These are phyloP conservation scores for Eucalyptus decipiens DNA, from an alignment of 345 rosid species.

Conservation along the genomic window DNA sequence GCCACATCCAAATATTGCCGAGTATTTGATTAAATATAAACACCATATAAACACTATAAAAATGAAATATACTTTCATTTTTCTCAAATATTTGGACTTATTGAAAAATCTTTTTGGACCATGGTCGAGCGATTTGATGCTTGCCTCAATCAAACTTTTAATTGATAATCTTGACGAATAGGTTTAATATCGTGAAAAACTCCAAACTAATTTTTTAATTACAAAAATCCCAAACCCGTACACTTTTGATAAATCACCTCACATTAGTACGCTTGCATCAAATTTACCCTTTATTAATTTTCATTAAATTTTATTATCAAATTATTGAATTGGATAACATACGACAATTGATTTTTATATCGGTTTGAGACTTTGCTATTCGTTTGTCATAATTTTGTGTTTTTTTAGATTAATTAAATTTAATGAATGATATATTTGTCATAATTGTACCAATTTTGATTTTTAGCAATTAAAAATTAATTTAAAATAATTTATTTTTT, in stretches of 20 bases:
- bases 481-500: too few relatives aligned
- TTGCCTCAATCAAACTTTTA: neutral
- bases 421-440: too few relatives aligned
- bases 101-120: neutral
- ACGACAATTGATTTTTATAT: accelerated
- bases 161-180: neutral
- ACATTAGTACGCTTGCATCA: accelerated
- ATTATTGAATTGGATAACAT: accelerated
- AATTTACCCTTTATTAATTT: accelerated
- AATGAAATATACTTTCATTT: neutral
- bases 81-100: neutral
- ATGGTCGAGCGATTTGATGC: neutral
- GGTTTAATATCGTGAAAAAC: neutral
- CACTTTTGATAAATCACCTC: too few relatives aligned
- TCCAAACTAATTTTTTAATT: accelerated
- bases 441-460: accelerated
- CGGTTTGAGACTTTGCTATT: accelerated
- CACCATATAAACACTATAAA: neutral
- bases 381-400: too few relatives aligned
- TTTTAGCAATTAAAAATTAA: too few relatives aligned
- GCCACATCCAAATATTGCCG: neutral
- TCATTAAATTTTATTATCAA: too few relatives aligned
- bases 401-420: too few relatives aligned
- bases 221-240: too few relatives aligned
- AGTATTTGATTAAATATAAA: neutral